Base-by-base conservation (phyloP, 139 green algal genomes). In the Ostreobium quekettii region DNA sequence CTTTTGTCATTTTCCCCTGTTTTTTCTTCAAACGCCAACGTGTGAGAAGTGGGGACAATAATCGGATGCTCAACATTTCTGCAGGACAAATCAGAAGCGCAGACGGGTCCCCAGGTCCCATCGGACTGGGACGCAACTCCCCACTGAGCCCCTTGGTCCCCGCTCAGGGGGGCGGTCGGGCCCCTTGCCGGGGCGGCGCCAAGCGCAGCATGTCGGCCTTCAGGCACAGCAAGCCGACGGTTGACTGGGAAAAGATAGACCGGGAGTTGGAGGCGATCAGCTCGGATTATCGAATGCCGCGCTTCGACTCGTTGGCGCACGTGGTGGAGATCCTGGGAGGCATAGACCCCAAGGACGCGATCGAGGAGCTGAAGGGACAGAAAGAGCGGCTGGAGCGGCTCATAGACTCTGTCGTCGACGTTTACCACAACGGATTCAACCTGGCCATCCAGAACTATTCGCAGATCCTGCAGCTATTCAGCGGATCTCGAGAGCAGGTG, bases 391-490 rank as follows among this genome's bases (percentile, higher is more conserved):
- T 90, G 15, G 77, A 86, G 11, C 71, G 59, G 19, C 64, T 90
- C 35, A 85, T 93, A 24, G 83, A 91, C 38, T 38, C 66, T 1
- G 76, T 91, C 57, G 87, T 91, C 11, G 76, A 88, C 31, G 71
- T 56, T 26, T 87, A 91, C 66, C 81, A 91, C 74, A 59, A 63
- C n/a, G 89, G 88, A 60, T 95, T 95, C 79, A 89, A 89, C 60
- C 86, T 80, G 46, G 80, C 86, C 8, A 89, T 95, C 49, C 87
- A 93, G 60, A 92, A 95, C 78, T 95, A 95, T 73, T 85, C 74
- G 1, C 78, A 85, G 32, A 95, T 95, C 63, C 77, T 95, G 71
- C 68, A 80, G 35, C 81, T 93, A 5, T 95, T 95, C 69, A 49
- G 72, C 6, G 80, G 91, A 1, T 72, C 84, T 0, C 85, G 83